phyloP scores from a whole-genome alignment of 495 filamentous ascomycete species.

The Penicillium soppii region DNA sequence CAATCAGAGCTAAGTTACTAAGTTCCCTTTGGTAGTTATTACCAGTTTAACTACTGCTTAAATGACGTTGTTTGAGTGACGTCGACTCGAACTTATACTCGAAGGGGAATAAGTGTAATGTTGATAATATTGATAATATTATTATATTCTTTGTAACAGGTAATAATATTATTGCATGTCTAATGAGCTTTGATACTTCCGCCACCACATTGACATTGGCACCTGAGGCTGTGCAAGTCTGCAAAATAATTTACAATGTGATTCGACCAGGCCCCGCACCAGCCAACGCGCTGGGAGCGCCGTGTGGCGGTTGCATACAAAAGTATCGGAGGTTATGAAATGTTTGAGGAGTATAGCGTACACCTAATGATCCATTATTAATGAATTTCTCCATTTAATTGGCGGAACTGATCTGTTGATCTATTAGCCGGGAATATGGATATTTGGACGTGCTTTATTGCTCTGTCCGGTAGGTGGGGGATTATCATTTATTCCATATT shows the following conservation, averaged over 20 bases:
- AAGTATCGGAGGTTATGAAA: too few relatives aligned
- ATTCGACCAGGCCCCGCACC: constrained; percentile 27
- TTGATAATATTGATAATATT: too few relatives aligned
- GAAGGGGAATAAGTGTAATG: not conserved
- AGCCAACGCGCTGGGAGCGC: constrained; percentile 19
- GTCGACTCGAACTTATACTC: not conserved
- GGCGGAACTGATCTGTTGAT: not conserved
- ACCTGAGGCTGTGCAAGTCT: constrained; percentile 26
- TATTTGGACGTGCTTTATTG: constrained; percentile 4
- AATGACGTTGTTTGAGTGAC: constrained; percentile 4
- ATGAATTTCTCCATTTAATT: not conserved
- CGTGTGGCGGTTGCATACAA: constrained; percentile 19
- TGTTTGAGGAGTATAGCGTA: too few relatives aligned
- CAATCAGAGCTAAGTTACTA: constrained; percentile 22
- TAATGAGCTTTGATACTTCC: constrained; percentile 9
- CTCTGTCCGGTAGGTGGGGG: constrained; percentile 6
- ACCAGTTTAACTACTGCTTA: not conserved
- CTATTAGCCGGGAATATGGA: not conserved
- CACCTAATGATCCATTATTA: not conserved
- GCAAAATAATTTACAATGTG: constrained; percentile 2
- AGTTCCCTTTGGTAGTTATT: constrained; percentile 1
- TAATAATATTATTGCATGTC: too few relatives aligned
- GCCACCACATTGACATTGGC: constrained; percentile 15
- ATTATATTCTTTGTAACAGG: too few relatives aligned
- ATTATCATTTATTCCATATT: not conserved